Conservation (phyloP, 83 land plant species). For the Picea mariana region DNA sequence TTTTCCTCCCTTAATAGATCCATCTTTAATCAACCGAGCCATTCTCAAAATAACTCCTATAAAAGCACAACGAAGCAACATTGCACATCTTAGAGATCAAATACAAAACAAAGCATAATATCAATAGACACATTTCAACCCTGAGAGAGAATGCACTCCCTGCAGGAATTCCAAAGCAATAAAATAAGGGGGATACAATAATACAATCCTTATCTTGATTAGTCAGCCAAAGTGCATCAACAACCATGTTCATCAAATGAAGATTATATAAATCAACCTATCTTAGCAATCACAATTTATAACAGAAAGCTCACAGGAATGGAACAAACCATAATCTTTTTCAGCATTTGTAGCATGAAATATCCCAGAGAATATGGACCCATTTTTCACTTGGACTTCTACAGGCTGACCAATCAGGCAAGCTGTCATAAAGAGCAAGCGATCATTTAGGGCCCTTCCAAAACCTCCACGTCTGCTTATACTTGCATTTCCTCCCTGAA, state of each 20-base stretch:
- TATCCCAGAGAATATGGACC: constrained; percentile 81
- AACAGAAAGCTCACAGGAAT: not conserved
- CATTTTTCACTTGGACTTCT: constrained; percentile 87
- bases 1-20: constrained; percentile 25
- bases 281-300: not conserved
- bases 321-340: constrained; percentile 60
- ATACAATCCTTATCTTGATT: not conserved
- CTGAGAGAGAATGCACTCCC: not conserved
- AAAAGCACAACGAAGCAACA: constrained; percentile 12
- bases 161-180: not conserved
- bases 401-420: constrained; percentile 88
- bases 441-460: constrained; percentile 35
- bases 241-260: not conserved
- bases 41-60: constrained; percentile 81
- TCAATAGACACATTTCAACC: not conserved
- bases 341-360: constrained; percentile 76
- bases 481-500: not conserved
- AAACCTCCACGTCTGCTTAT: constrained; percentile 30
- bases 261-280: not conserved
- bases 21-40: constrained; percentile 67
- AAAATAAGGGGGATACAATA: not conserved
- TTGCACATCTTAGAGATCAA: not conserved
- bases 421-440: constrained; percentile 58
- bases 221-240: not conserved
- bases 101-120: not conserved